These are phyloP conservation scores for Candida nonsorbophila DNA, from an alignment of 805 yeast genomes.

Conservation along the genomic window DNA sequence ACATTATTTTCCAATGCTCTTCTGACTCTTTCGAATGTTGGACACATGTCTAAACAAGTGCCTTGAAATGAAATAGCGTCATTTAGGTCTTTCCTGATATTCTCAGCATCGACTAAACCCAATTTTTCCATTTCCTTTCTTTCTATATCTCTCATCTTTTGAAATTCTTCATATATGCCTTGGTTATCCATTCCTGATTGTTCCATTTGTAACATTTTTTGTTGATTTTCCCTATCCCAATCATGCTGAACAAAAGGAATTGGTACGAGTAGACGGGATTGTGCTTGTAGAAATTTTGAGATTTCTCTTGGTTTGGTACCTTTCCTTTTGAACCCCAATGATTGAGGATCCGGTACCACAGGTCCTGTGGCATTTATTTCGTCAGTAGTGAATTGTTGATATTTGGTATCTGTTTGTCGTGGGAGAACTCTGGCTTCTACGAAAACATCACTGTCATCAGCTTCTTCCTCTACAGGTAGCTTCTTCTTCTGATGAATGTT, in stretches of 20 bases:
- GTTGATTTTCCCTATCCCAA: conserved; percentile 80
- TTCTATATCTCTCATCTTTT: conserved; percentile 68
- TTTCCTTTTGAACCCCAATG: conserved; percentile 21
- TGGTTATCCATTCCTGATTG: conserved; percentile 53
- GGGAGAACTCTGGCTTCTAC: conserved; percentile 13
- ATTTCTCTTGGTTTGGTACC: conserved; percentile 16
- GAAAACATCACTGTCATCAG: conserved; percentile 3
- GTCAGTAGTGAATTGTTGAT: conserved; percentile 13
- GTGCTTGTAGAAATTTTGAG: conserved; percentile 31
- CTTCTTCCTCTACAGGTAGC: conserved; percentile 2
- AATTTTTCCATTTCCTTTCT: conserved; percentile 70
- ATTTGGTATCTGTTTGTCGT: conserved; percentile 11
- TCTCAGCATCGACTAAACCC: conserved; percentile 85
- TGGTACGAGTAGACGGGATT: conserved; percentile 29
- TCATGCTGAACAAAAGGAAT: conserved; percentile 32
- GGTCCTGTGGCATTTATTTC: conserved; percentile 24
- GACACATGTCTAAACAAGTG: conserved; percentile 91
- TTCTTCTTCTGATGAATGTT: no score
- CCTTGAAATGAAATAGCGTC: conserved; percentile 90
- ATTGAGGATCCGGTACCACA: conserved; percentile 22
- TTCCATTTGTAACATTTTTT: conserved; percentile 51
- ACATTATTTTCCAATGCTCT: conserved; percentile 86
- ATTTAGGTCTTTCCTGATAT: conserved; percentile 70
- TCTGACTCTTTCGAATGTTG: conserved; percentile 84
- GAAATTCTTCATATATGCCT: conserved; percentile 69